Evolutionary conservation across 2,329 filamentous ascomycete genomes (phyloP), one percentile per base, ranked within the genome.

Genomic region (Aspergillus vadensis): DNA sequence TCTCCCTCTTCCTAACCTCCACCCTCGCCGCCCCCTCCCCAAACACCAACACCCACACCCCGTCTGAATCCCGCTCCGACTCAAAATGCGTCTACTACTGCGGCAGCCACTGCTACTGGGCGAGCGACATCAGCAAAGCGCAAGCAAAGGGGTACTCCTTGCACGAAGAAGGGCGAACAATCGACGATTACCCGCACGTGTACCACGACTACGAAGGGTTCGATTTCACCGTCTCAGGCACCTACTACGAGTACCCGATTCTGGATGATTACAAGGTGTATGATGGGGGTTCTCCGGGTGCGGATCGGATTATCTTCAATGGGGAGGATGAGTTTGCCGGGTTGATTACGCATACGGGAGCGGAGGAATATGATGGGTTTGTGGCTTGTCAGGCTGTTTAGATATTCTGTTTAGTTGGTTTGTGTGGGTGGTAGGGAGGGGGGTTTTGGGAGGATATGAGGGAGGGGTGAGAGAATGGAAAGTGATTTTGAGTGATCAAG

Each of bases 311-410:
- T 54, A 75, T 89, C 30, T 86, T 91, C 76, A 88, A 86, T 70
- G 79, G 70, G 0, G 62, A 75, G 15, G 84, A 87, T 67, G 61
- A 82, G 60, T 81, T 85, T 47, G 88, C 86, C 10, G 88, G 87
- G 27, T 79, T 83, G 27, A 89, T 91, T 63, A 91, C 89, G 0
- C 89, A 91, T 70, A 89, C 86, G 17, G 88, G 88, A 23, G 88
- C 89, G n/a, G 39, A 38, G 19, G 85, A 82, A 55, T 86, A 86
- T 7, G 87, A 90, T 72, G 80, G 83, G 75, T 91, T 91, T 75
- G 86, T 91, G n/a, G 41, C 6, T 5, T 44, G 41, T 23, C 19
- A 43, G 5, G 32, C 32, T 36, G 32, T 36, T 12, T 36, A 36
- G 5, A 2, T 36, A 14, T 6, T 32, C 1, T 30, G 1, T 30